A percentile compares a stretch with the other conserved stretches of the same genome.
Conservation (phyloP, 2,329 filamentous ascomycete genomes). For the Calonectria fujianensis region DNA sequence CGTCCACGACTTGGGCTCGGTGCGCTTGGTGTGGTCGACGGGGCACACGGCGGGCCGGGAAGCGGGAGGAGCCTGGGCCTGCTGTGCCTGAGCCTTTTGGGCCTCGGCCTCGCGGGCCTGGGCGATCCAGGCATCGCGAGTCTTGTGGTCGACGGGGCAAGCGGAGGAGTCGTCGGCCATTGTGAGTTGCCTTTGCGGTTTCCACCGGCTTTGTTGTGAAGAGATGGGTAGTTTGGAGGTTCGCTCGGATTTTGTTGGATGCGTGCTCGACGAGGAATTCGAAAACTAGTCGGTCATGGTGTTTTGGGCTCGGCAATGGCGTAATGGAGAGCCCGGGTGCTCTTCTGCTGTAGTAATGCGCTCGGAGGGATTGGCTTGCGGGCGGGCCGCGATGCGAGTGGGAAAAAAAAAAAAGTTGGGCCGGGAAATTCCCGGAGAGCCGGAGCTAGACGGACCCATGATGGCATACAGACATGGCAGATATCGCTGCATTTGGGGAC, state of each 20-base stretch:
- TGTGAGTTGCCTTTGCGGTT: conserved; percentile 12
- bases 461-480: not conserved
- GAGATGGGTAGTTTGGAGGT: not conserved
- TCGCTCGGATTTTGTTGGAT: not conserved
- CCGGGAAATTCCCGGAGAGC: conserved; percentile 48
- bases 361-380: conserved; percentile 47
- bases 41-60: conserved; percentile 53
- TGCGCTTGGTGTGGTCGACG: conserved; percentile 58
- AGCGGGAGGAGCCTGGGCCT: conserved; percentile 26
- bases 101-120: conserved; percentile 75
- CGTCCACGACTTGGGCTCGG: conserved; percentile 64
- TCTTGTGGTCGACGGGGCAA: conserved; percentile 94
- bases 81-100: conserved; percentile 56
- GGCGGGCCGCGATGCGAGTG: conserved; percentile 31
- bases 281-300: conserved; percentile 24
- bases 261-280: not conserved
- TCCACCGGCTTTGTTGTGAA: not conserved
- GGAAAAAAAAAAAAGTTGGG: conserved; percentile 46
- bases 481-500: not conserved
- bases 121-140: conserved; percentile 89
- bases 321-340: conserved; percentile 43
- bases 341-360: conserved; percentile 49
- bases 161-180: conserved; percentile 61
- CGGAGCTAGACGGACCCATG: not conserved
- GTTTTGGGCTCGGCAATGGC: conserved; percentile 40